A percentile compares a stretch with the other conserved stretches of the same genome.
Conservation (phyloP, 2,329 filamentous ascomycete species). For the Cytospora schulzeri region DNA sequence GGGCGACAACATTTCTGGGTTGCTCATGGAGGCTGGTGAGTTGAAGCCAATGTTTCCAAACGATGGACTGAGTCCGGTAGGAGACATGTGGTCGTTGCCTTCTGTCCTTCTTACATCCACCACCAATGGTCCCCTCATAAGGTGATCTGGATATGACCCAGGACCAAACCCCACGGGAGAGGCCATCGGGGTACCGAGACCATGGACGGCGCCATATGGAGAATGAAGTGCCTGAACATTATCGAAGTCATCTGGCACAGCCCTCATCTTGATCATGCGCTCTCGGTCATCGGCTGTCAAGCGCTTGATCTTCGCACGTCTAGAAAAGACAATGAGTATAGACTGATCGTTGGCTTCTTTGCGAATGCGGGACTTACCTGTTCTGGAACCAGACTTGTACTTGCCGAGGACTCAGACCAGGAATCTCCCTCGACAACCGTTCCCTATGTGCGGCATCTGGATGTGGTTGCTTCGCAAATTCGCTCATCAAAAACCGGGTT, state of each 20-base stretch:
- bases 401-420: slow-evolving; percentile 85
- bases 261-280: slow-evolving; percentile 71
- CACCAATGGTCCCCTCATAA: slow-evolving; percentile 66
- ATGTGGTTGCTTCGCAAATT: slow-evolving; percentile 92
- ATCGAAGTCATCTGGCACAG: slow-evolving; percentile 71
- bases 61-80: slow-evolving; percentile 66
- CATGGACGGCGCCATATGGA: slow-evolving; percentile 64
- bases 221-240: slow-evolving; percentile 70
- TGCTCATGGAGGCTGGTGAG: slow-evolving; percentile 52
- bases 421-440: slow-evolving; percentile 84
- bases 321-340: slow-evolving; percentile 37
- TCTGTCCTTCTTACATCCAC: slow-evolving; percentile 68
- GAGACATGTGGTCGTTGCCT: slow-evolving; percentile 67
- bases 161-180: slow-evolving; percentile 52
- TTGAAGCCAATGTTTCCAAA: slow-evolving; percentile 69
- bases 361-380: slow-evolving; percentile 59
- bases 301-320: slow-evolving; percentile 72
- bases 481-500: slow-evolving; percentile 96
- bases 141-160: slow-evolving; percentile 58
- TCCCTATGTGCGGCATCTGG: slow-evolving; percentile 91
- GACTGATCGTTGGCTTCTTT: background rate
- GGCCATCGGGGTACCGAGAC: slow-evolving; percentile 50
- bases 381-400: slow-evolving; percentile 99
- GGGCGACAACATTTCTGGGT: slow-evolving; percentile 59
- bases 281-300: slow-evolving; percentile 71